Conservation (phyloP, 2,329 filamentous ascomycete species). For the Pseudogymnoascus sp. region DNA sequence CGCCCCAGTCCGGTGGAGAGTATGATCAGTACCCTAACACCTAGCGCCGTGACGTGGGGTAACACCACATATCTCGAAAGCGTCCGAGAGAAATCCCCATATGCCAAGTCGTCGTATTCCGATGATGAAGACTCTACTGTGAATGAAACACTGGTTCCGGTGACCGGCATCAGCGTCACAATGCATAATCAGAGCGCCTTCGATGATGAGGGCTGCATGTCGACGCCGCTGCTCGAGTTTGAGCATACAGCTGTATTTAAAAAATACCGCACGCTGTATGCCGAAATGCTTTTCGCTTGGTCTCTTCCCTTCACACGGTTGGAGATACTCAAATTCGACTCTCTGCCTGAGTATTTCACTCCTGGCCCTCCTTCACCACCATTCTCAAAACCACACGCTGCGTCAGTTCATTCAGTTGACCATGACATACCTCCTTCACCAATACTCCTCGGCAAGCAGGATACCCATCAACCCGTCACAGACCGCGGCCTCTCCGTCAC, state of each 20-base stretch:
- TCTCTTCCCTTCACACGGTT: slow-evolving; percentile 53
- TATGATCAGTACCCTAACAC: slow-evolving; percentile 47
- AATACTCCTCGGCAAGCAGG: slow-evolving; percentile 51
- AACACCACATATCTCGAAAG: slow-evolving; percentile 32
- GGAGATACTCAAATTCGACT: slow-evolving; percentile 64
- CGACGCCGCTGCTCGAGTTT: slow-evolving; percentile 47
- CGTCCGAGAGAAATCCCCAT: slow-evolving; percentile 26
- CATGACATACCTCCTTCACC: slow-evolving; percentile 35
- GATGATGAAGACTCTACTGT: slow-evolving; percentile 23
- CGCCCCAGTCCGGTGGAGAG: slow-evolving; percentile 56
- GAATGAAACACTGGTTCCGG: slow-evolving; percentile 13
- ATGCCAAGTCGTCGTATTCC: slow-evolving; percentile 22
- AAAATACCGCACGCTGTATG: slow-evolving; percentile 58
- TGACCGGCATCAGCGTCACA: slow-evolving; percentile 34
- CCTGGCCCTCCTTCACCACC: slow-evolving; percentile 20
- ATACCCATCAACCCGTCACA: slow-evolving; percentile 33
- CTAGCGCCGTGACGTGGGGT: slow-evolving; percentile 33
- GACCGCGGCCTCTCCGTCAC: slow-evolving; percentile 50
- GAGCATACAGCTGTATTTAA: slow-evolving; percentile 43
- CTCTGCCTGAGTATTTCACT: slow-evolving; percentile 43
- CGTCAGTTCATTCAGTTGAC: slow-evolving; percentile 20
- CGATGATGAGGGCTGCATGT: slow-evolving; percentile 61
- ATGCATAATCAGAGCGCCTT: slow-evolving; percentile 59
- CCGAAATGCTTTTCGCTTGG: slow-evolving; percentile 64
- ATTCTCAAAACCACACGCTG: slow-evolving; percentile 20